Percentiles rank a stretch among this genome's conserved stretches.
These are phyloP conservation scores for Arachis stenosperma DNA, from an alignment of 306 rosid genomes.

Conservation along the genomic window DNA sequence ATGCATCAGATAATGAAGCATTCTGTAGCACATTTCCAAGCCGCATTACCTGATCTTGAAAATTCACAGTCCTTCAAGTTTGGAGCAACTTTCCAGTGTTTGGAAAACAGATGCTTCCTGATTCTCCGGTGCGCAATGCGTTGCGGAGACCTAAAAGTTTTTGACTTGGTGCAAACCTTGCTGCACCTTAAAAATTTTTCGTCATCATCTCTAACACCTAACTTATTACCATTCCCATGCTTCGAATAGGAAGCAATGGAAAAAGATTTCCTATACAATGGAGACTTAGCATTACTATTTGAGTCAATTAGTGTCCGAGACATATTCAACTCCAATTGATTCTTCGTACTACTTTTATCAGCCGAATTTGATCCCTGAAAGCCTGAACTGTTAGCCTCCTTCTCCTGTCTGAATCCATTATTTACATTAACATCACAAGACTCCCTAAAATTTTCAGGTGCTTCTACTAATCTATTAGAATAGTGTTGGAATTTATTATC, in stretches of 20 bases:
- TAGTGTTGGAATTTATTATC: slow-evolving; percentile 41
- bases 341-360: slow-evolving; percentile 58
- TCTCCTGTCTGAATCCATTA: slow-evolving; percentile 44
- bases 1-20: slow-evolving; percentile 19
- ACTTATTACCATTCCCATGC: slow-evolving; percentile 70
- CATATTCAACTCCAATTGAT: slow-evolving; percentile 48
- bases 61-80: slow-evolving; percentile 77
- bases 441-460: slow-evolving; percentile 49
- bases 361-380: slow-evolving; percentile 50
- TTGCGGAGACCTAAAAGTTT: slow-evolving; percentile 65
- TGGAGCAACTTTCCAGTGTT: slow-evolving; percentile 88
- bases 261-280: slow-evolving; percentile 57
- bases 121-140: slow-evolving; percentile 70
- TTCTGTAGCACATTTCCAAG: slow-evolving; percentile 23
- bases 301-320: slow-evolving; percentile 53
- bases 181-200: slow-evolving; percentile 69
- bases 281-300: slow-evolving; percentile 51
- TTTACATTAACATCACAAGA: slow-evolving; percentile 55
- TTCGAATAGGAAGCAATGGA: slow-evolving; percentile 65
- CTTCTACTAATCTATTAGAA: slow-evolving; percentile 51
- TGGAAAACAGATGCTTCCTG: slow-evolving; percentile 78
- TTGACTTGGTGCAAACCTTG: slow-evolving; percentile 59
- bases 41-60: slow-evolving; percentile 69
- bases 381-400: slow-evolving; percentile 44
- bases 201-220: slow-evolving; percentile 87